Percentiles rank a stretch among this genome's conserved stretches.
Evolutionary conservation across 2,329 filamentous ascomycete species (phyloP).

Genomic region (Tolypocladium sp.): DNA sequence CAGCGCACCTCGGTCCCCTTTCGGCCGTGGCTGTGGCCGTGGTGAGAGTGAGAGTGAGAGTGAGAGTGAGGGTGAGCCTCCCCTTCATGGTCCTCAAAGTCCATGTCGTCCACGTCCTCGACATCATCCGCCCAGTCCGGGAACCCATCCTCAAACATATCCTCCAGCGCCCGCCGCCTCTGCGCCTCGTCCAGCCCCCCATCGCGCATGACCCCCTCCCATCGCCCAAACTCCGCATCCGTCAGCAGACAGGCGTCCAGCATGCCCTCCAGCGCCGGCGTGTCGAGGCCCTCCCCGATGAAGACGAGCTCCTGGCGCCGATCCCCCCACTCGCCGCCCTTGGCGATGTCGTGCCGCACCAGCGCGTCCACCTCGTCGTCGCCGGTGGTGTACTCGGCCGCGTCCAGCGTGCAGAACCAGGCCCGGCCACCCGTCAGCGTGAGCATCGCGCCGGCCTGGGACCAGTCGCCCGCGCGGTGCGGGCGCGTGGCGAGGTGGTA

Average conservation of each 20-base stretch:
- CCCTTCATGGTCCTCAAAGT: background rate
- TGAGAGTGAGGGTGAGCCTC: background rate
- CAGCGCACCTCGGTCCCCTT: background rate
- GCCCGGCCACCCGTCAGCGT: constrained; percentile 45
- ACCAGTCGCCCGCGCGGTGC: constrained; percentile 48
- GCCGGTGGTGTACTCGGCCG: constrained; percentile 38
- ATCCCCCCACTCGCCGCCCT: constrained; percentile 57
- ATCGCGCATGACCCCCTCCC: constrained; percentile 42
- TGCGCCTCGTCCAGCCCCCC: constrained; percentile 22
- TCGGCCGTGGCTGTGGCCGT: background rate
- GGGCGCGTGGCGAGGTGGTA: constrained; percentile 52
- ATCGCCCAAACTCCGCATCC: constrained; percentile 46
- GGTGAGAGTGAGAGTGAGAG: background rate
- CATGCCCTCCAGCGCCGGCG: constrained; percentile 35
- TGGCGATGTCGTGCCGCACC: constrained; percentile 38
- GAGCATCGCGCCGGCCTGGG: constrained; percentile 55
- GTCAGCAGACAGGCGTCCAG: constrained; percentile 54
- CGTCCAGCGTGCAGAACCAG: constrained; percentile 52
- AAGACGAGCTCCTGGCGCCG: constrained; percentile 65
- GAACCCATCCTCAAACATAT: constrained; percentile 50
- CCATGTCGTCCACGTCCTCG: constrained; percentile 22
- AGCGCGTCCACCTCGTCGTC: constrained; percentile 38
- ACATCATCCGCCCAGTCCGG: constrained; percentile 43
- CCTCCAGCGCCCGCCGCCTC: constrained; percentile 35
- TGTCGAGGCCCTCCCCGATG: constrained; percentile 57